Evolutionary conservation across 306 rosid species (phyloP), one percentile per base, ranked within the genome.

Genomic region (Malus asiatica): DNA sequence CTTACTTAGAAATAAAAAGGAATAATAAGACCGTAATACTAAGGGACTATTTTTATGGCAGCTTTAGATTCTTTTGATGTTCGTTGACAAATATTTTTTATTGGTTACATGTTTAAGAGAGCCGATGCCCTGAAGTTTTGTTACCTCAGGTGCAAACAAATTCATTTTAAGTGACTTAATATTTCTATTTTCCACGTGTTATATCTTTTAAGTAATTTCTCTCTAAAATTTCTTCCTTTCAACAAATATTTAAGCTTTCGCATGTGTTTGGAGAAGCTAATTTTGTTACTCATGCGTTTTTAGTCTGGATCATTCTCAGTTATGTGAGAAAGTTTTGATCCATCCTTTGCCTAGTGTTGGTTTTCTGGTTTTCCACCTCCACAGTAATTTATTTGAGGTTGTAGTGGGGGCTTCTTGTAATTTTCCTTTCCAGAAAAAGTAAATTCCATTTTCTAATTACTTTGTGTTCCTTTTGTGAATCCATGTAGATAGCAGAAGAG

Each of bases 401-500:
- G 20, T 51, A 2, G 55, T 15, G 8, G 55, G 55, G 55, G 55
- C 20, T 51, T 18, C 55, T 51, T 51, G 55, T 23, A 22, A 11
- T 59, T 25, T 59, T 25, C 23, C 15, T 58, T 23, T 22, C 30
- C 55, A 51, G 55, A 51, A 57, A 57, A n/a, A n/a, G 40, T n/a
- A 32, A 42, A 58, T 72, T 57, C 11, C 76, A 33, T 63, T 66
- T 20, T 38, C 30, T 61, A 11, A 62, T 55, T 19, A 52, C 33
- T 57, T 32, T 55, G 55, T 22, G 62, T n/a, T 29, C 52, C 70
- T 69, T 78, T 81, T 83, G 73, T 53, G 61, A 69, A 69, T 35
- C 66, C 59, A 42, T 83, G 88, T 84, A 93, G 96, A 80, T 88
- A 79, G 86, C 76, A 55, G 97, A 90, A 74, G 97, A 93, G 85